Base-by-base conservation (phyloP, 305 asterid species). In the Fraxinus greggii region DNA sequence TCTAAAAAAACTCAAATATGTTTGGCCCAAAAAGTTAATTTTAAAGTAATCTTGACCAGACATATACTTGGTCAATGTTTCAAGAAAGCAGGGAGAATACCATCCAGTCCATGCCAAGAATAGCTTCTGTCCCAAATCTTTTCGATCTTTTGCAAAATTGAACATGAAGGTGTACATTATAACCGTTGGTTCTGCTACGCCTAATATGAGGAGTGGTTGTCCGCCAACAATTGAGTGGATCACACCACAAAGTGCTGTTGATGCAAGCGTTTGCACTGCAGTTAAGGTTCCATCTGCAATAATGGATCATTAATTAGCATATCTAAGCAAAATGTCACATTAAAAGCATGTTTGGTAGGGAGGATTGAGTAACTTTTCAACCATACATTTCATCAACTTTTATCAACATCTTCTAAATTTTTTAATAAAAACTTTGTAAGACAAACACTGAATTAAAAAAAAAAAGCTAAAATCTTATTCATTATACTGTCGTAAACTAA, bases 151-250 rank as follows among this genome's bases (percentile, higher is more conserved):
- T 15, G 93, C 98, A 19, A 96, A 96, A 78, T 93, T 85, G 88
- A 90, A 96, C 98, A 96, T 91, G 89, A 93, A 96, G 79, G 99
- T 96, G 91, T 96, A 96, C 99, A 96, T 96, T 75, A 96, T 84
- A 73, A 94, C 98, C 0, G 99, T 96, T 79, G 99, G 99, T 90
- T 96, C 99, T 15, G 99, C 99, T 67, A 96, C 99, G n/a, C 99
- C 98, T 72, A 96, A 91, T 85, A 96, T 94, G 70, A 96, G 94
- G 33, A 96, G 92, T 36, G 99, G 99, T 33, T 96, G 99, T 79
- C 99, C 99, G 21, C 99, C 99, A 35, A 93, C 5, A 81, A 96
- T 79, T n/a, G 99, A 91, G 89, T 96, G 99, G 86, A 96, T 92
- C 38, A 96, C 84, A 35, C 98, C 99, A 82, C 98, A 96, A 65